Evolutionary conservation across 2,329 filamentous ascomycete species (phyloP), one percentile per base, ranked within the genome.

Genomic region (Capronia americana): DNA sequence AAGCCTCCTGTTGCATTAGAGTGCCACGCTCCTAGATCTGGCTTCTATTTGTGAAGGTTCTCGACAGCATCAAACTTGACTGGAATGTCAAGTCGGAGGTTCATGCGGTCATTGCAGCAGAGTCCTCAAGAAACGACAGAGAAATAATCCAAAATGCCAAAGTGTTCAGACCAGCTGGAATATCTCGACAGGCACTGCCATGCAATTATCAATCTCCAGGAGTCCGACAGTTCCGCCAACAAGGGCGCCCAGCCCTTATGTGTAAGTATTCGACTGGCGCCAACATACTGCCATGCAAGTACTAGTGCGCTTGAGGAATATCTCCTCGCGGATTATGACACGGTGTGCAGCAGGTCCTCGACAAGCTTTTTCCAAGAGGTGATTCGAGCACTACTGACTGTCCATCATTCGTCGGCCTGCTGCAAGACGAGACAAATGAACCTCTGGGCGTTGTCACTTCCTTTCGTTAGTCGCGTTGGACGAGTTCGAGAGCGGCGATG

Each of bases 311-410:
- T 28, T 50, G 57, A 59, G 57, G 57, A 34, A 32, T 20, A 24
- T 41, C 28, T n/a, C 26, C 20, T 38, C 11, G 58, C 32, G 14
- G 48, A 50, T 28, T 38, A 61, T 20, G 28, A 34, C 7, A 53
- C 48, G 58, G 1, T 61, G 30, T 61, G 28, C 58, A 61, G 17
- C 58, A 53, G 30, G n/a, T 24, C 30, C 11, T 17, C 44, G 14
- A 61, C 58, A 61, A 61, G 58, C 58, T 61, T 61, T 61, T 14
- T 41, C 58, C 58, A 61, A 53, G 58, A 54, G 20, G 46, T 14
- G 46, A 61, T 11, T 34, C 20, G 11, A 11, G 54, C 8, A 51
- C 11, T 24, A 38, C 32, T 28, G 44, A 53, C 30, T n/a, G 30
- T 38, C 30, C 4, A 51, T n/a, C 30, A 61, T 61, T 61, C 48